Base-by-base conservation (phyloP, 768 basidiomycete species). In the Boletus subcaerulescens region DNA sequence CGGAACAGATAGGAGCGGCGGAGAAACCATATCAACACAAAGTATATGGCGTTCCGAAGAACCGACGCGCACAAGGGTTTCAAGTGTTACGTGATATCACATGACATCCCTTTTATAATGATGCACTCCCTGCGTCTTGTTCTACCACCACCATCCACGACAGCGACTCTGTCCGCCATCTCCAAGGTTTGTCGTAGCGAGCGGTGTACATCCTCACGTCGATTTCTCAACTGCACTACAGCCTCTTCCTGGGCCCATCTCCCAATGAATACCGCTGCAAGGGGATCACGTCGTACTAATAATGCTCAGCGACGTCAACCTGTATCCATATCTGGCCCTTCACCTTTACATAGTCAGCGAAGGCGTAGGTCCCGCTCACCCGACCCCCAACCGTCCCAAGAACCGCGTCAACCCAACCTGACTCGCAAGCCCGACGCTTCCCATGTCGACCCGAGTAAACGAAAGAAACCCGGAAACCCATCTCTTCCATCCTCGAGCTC, bases 301-400 rank as follows among this genome's bases (percentile, higher is more conserved):
- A 70, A 66, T 33, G 44, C 35, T 47, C 58, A 66, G 53, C 59
- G 68, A 47, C 68, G 70, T 36, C 60, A 58, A 48, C 60, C 58
- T 9, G 40, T 17, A 7, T 11, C 59, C 10, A 52, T 64, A 44
- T 56, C 60, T 20, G 55, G 61, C 8, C 57, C 69, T n/a, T 44
- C 53, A 6, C 33, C 55, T 43, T 29, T 52, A 42, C 33, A 63
- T 9, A 55, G 12, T 45, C 67, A 66, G 18, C 68, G 69, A 43
- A 65, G 71, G 39, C 65, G 63, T 41, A 71, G 71, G 60, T 73
- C 75, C 29, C 65, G 64, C 45, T 76, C 75, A 9, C 71, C 73
- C 3, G 73, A 72, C 39, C 48, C 65, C 31, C 64, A 57, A 20
- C 52, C 55, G 3, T 26, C 41, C 10, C 70, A 68, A 20, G 64